Base-by-base conservation (phyloP, 2,329 filamentous ascomycete genomes). In the Diaporthe longicolla region DNA sequence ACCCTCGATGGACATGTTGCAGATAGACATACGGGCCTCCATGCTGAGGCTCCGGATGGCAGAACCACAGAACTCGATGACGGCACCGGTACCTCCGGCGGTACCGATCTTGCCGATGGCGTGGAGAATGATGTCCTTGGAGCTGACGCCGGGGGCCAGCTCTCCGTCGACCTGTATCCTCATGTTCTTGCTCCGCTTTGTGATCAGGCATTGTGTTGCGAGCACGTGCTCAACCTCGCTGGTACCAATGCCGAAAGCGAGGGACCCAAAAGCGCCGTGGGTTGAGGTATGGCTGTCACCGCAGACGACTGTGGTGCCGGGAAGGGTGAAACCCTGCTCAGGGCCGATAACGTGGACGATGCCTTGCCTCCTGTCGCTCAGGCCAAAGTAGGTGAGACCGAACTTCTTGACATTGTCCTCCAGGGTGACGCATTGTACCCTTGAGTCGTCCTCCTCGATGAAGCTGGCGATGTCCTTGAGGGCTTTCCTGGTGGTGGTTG, bases 311-410 rank as follows among this genome's bases (percentile, higher is more conserved):
- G 97, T 99, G 71, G 97, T 98, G 78, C 95, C 97, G 55, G 97
- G 97, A 50, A 98, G 93, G 73, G 97, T 99, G 88, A 99, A 99
- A 78, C 97, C 97, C 85, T 99, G 97, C 88, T 99, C 97, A 54
- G 97, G 97, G 48, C 97, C 97, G 79, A 99, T 98, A 80, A 99
- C 94, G 86, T 99, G 97, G 74, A 98, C 97, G 80, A 99, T 99
- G 78, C 97, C 97, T 86, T 99, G 97, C 77, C 97, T 93, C 89
- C 97, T 97, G 85, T 98, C 96, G 78, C 93, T 94, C 77, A 99
- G 92, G 76, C 97, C 97, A 82, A 99, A 99, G 86, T 98, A 98
- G 83, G 95, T 98, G 81, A 99, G 89, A 81, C 94, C 95, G 82
- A 98, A 98, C 77, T 96, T 94, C 86, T 96, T 97, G 80, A 99